Base-by-base conservation (phyloP, 352 stramenopile genomes). In the Pythium vanterpoolii region DNA sequence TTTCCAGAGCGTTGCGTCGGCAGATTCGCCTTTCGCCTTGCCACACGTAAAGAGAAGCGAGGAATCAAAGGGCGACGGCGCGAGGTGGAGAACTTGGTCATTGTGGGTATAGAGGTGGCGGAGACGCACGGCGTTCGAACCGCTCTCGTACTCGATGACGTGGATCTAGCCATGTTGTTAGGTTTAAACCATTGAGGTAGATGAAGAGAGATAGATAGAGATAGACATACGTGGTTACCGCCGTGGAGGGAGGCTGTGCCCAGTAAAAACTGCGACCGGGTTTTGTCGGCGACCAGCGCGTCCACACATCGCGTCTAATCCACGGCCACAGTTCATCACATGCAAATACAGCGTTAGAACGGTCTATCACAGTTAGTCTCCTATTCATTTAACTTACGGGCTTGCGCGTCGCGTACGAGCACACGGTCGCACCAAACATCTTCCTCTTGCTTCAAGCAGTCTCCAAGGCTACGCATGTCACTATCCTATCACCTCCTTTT, bases 231-330 rank as follows among this genome's bases (percentile, higher is more conserved):
- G 66, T 89, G 72, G 56, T 95, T 95, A 28, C 67, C 56, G 38
- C 83, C 73, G 56, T 84, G 80, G 53, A 90, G 79, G 11, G 69
- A 71, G 16, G 74, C 75, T 18, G 79, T 90, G 51, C 83, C 83
- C 11, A 89, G 55, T 40, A 93, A 64, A 63, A 90, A 94, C 52
- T 75, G 80, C 55, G 73, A 66, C 42, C 68, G 62, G 40, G 86
- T 74, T 44, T 83, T 90, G 34, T 91, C 77, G 5, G 63, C 81
- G 23, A 86, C 48, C 30, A 93, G 56, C 16, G 85, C 76, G 48
- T 91, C 85, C 33, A 95, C 65, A 36, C 76, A 83, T 10, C 85
- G 83, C 40, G 83, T 71, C 79, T 89, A 62, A 24, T 42, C 16
- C 14, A 48, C 42, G 11, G 4, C 42, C 13, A 43, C 21, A 3